phyloP scores from a whole-genome alignment of 768 basidiomycete genomes.

The Boletus rubropictus region DNA sequence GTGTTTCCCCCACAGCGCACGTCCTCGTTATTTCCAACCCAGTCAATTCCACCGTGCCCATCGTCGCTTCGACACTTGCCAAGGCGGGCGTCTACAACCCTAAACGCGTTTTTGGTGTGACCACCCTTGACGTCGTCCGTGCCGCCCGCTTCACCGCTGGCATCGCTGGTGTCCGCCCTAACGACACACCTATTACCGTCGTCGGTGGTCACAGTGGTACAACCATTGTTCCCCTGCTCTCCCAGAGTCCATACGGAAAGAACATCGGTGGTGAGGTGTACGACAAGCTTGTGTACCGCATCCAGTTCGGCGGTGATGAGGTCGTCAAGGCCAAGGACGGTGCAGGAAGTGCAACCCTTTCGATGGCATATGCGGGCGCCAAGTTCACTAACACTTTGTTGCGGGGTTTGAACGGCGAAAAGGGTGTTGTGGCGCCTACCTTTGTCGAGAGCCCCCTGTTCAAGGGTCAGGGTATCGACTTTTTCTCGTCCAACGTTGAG shows the following conservation, averaged over 20 bases:
- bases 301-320: slow-evolving; percentile 98
- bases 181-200: slow-evolving; percentile 71
- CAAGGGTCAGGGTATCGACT: slow-evolving; percentile 80
- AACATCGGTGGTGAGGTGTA: slow-evolving; percentile 68
- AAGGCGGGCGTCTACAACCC: slow-evolving; percentile 93
- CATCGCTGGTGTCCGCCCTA: slow-evolving; percentile 59
- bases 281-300: slow-evolving; percentile 79
- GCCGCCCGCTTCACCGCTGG: slow-evolving; percentile 84
- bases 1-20: slow-evolving; percentile 85
- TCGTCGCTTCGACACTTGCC: slow-evolving; percentile 87
- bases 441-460: slow-evolving; percentile 88
- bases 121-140: slow-evolving; percentile 97
- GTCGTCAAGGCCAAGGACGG: slow-evolving; percentile 98
- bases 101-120: slow-evolving; percentile 87
- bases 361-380: slow-evolving; percentile 75
- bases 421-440: slow-evolving; percentile 68
- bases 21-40: slow-evolving; percentile 98
- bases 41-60: slow-evolving; percentile 96
- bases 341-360: slow-evolving; percentile 68
- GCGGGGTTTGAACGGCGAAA: slow-evolving; percentile 61
- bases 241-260: slow-evolving; percentile 70
- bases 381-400: slow-evolving; percentile 59
- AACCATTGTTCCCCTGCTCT: slow-evolving; percentile 96
- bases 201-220: slow-evolving; percentile 94
- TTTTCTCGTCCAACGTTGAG: slow-evolving; percentile 92